Evolutionary conservation across 2,329 filamentous ascomycete species (phyloP).

Genomic region (Fusarium tanahbumbuense): DNA sequence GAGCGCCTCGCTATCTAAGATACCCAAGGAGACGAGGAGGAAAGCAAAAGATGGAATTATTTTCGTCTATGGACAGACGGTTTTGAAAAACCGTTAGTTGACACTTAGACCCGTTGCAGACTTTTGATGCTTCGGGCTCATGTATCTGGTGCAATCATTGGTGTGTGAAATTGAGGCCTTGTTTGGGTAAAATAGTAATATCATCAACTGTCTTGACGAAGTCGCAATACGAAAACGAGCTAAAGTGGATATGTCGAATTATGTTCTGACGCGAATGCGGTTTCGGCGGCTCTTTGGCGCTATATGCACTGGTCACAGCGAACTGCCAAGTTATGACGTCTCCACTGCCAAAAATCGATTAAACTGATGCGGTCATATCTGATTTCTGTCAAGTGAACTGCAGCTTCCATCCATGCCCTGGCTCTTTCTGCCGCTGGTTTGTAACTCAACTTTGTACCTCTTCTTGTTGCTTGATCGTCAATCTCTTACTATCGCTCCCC

Average conservation of each 20-base stretch:
- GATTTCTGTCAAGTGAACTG: constrained; percentile 29
- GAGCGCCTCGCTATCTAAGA: constrained; percentile 92
- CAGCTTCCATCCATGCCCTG: constrained; percentile 5
- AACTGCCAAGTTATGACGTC: constrained; percentile 43
- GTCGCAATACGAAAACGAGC: constrained; percentile 38
- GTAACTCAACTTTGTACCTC: constrained; percentile 5
- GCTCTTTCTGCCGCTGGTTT: constrained; percentile 4
- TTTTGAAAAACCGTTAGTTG: constrained; percentile 3
- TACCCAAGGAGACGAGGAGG: constrained; percentile 33
- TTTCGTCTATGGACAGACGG: constrained; percentile 25
- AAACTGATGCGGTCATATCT: constrained; percentile 43
- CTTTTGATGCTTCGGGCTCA: constrained; percentile 19
- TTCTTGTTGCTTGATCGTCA: constrained; percentile 6
- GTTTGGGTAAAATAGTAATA: constrained; percentile 36
- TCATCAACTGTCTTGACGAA: constrained; percentile 39
- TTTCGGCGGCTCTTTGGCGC: constrained; percentile 32
- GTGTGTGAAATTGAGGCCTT: constrained; percentile 30
- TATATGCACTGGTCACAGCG: constrained; percentile 16
- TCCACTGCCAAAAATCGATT: constrained; percentile 28
- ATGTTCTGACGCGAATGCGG: constrained; percentile 38
- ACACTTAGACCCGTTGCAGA: constrained; percentile 25
- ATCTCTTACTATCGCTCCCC: constrained; percentile 1
- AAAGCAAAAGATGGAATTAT: constrained; percentile 30
- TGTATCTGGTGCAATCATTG: constrained; percentile 29
- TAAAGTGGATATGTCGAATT: constrained; percentile 33